Conservation (phyloP, 1,139 yeast genomes). For the Wickerhamomyces sp. region DNA sequence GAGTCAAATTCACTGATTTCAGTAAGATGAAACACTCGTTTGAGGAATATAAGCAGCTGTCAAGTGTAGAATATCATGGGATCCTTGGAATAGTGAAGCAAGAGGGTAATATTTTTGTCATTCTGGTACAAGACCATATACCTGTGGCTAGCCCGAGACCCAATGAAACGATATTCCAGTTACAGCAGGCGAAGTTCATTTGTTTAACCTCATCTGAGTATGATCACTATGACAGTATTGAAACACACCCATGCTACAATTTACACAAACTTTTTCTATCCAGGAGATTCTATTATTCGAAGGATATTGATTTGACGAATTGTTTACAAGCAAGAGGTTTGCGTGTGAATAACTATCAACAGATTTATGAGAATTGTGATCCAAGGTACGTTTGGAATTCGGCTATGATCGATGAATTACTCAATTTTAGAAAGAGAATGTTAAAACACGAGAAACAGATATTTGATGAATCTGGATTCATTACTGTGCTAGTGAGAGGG, state of each 20-base stretch:
- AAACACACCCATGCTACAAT: conserved; percentile 52
- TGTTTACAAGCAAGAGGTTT: conserved; percentile 52
- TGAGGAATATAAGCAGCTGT: not conserved
- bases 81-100: conserved; percentile 56
- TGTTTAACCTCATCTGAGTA: conserved; percentile 56
- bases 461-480: conserved; percentile 55
- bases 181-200: conserved; percentile 56
- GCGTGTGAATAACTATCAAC: conserved; percentile 33
- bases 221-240: conserved; percentile 40
- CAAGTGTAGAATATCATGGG: conserved; percentile 30
- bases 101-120: conserved; percentile 51
- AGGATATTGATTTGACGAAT: conserved; percentile 61
- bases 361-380: conserved; percentile 41
- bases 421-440: conserved; percentile 55
- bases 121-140: conserved; percentile 52
- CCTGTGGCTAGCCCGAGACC: conserved; percentile 58
- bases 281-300: conserved; percentile 63
- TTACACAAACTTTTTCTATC: conserved; percentile 49
- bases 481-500: conserved; percentile 60
- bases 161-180: conserved; percentile 46
- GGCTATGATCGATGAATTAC: conserved; percentile 51
- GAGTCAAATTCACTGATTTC: conserved; percentile 1
- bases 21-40: not conserved
- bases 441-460: conserved; percentile 41
- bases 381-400: conserved; percentile 63